Evolutionary conservation across 495 filamentous ascomycete genomes (phyloP), one percentile per base, ranked within the genome.

Genomic region (Aspergillus carlsbadensis): DNA sequence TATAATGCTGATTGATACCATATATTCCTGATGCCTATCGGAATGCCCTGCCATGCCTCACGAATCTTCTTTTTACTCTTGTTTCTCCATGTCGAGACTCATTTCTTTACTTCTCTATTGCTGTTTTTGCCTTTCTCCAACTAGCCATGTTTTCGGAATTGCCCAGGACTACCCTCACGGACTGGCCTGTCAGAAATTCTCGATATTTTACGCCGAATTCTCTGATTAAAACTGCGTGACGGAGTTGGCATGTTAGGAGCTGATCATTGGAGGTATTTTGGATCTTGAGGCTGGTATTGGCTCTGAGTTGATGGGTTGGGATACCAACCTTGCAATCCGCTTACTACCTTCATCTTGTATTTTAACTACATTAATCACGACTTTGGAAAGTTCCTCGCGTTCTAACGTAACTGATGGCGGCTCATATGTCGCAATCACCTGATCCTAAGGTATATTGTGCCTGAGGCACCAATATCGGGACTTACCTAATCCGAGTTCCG

Each of bases 1-100:
- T 63, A 63, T 61, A 53, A 58, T 66, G 61, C 70, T 67, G 69
- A 64, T 66, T 72, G 72, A 75, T 74, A 74, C 72, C 70, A 72
- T 62, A 68, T 68, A 49, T 60, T 70, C 52, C 24, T 57, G 26
- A 47, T 49, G 57, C 46, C 39, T 57, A 48, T 57, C 36, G 44
- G 44, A 22, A 52, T 43, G 35, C 43, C 67, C 49, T 60, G 60
- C 50, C 57, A 54, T 58, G 61, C 41, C 43, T 66, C 54, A 68
- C 56, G 65, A 68, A 42, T 58, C 41, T 58, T 21, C 42, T 56
- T 55, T 20, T 18, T 20, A 39, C 42, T 24, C 44, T 46, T 24
- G 54, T 37, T 51, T 56, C 46, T 48, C 53, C 49, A 40, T 33
- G 24, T 14, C 14, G 8, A 29, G 26, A 29, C 36, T 18, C 21